phyloP scores from a whole-genome alignment of 2,329 filamentous ascomycete species.

The Pseudovirgaria hyperparasitica region DNA sequence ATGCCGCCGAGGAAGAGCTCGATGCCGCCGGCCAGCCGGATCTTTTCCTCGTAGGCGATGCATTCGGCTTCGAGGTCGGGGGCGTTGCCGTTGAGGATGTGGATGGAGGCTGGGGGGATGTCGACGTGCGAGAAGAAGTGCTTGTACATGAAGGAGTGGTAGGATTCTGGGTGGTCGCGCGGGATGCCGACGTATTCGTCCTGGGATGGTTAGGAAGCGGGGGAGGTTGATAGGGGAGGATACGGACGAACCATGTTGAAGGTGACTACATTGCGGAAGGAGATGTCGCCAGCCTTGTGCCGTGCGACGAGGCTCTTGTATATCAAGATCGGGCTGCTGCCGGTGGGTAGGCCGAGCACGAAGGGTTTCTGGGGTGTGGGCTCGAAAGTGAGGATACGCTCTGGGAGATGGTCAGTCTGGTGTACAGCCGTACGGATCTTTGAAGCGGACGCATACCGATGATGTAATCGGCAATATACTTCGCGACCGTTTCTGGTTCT shows the following conservation, averaged over 20 bases:
- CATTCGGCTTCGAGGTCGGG: conserved; percentile 64
- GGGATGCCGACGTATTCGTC: conserved; percentile 81
- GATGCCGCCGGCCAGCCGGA: conserved; percentile 62
- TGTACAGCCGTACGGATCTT: not conserved
- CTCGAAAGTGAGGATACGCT: conserved; percentile 65
- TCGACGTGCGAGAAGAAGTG: conserved; percentile 82
- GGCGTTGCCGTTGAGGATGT: conserved; percentile 74
- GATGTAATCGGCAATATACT: conserved; percentile 72
- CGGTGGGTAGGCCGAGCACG: conserved; percentile 71
- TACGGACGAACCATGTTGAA: conserved; percentile 67
- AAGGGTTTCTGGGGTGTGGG: conserved; percentile 64
- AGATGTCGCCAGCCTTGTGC: conserved; percentile 62
- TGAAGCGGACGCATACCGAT: conserved; percentile 39
- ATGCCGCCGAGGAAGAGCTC: conserved; percentile 79
- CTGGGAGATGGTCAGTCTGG: conserved; percentile 24
- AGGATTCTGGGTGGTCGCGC: conserved; percentile 71
- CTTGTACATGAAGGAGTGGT: conserved; percentile 90
- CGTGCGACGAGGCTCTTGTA: conserved; percentile 64
- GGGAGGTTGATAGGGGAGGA: not conserved
- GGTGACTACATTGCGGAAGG: conserved; percentile 77
- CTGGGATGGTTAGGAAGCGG: conserved; percentile 28
- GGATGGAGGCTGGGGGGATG: conserved; percentile 67
- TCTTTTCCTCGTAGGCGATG: conserved; percentile 65
- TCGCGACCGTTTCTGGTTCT: conserved; percentile 53
- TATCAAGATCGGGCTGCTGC: conserved; percentile 65